These are phyloP conservation scores for Fraxinus anomala DNA, from an alignment of 257 asterid species.

Conservation along the genomic window DNA sequence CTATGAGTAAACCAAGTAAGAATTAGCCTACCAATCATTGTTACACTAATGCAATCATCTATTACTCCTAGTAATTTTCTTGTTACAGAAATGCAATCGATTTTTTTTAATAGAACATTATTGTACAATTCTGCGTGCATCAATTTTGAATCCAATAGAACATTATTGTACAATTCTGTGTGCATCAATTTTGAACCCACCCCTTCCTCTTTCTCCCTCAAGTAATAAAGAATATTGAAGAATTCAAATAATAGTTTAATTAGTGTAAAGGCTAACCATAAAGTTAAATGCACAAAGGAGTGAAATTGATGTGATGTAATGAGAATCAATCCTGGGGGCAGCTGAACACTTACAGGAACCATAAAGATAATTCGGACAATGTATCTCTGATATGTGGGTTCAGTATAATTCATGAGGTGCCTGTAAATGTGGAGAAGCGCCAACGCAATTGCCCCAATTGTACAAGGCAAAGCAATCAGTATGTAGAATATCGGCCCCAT, in stretches of 20 bases:
- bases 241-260: background rate
- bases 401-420: constrained; percentile 90
- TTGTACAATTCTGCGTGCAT: background rate
- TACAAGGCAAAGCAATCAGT: constrained; percentile 89
- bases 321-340: background rate
- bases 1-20: background rate
- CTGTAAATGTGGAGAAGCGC: constrained; percentile 78
- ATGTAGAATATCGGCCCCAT: constrained; percentile 86
- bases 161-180: background rate
- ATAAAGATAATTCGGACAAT: constrained; percentile 96
- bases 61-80: background rate
- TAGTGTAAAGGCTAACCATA: background rate
- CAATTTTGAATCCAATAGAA: background rate
- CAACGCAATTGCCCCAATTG: constrained; percentile 73
- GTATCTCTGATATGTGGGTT: constrained; percentile 89
- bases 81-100: background rate
- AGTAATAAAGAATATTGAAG: background rate
- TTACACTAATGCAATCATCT: background rate
- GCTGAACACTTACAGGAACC: constrained; percentile 81
- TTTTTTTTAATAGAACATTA: background rate
- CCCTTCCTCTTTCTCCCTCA: background rate
- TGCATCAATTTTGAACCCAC: background rate
- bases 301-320: background rate
- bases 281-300: background rate
- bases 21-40: background rate